Evolutionary conservation across 2,329 filamentous ascomycete genomes (phyloP).

Genomic region (Epicoccum nigrum): DNA sequence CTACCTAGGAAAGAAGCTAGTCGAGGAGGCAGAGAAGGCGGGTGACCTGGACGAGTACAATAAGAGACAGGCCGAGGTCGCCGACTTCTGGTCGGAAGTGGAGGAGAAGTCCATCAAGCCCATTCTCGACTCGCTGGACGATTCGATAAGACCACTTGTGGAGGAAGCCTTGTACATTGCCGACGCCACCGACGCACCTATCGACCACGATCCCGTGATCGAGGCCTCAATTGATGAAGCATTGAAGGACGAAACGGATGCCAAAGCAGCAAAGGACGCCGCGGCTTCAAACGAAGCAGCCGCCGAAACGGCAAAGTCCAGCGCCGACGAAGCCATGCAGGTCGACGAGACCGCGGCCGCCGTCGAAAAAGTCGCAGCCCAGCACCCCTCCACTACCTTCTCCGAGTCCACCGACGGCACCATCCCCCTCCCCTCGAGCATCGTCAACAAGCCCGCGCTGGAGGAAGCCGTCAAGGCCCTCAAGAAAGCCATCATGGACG

Average conservation of each 20-base stretch:
- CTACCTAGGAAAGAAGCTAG: slow-evolving; percentile 81
- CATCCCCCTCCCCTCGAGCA: slow-evolving; percentile 32
- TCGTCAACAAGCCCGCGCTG: slow-evolving; percentile 43
- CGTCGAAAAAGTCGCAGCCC: slow-evolving; percentile 34
- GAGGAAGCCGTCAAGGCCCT: slow-evolving; percentile 60
- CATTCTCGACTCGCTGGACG: slow-evolving; percentile 64
- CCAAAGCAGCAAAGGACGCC: slow-evolving; percentile 9
- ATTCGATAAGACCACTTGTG: slow-evolving; percentile 67
- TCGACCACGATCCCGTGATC: slow-evolving; percentile 41
- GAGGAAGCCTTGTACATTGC: slow-evolving; percentile 63
- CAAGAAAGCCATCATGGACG: slow-evolving; percentile 79
- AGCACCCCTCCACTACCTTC: slow-evolving; percentile 32
- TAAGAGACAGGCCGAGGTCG: slow-evolving; percentile 75
- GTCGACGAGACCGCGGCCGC: slow-evolving; percentile 28
- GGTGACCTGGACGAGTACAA: slow-evolving; percentile 72
- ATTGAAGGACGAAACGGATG: slow-evolving; percentile 13
- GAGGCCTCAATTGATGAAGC: slow-evolving; percentile 36
- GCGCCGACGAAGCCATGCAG: no score
- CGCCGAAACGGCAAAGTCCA: no score
- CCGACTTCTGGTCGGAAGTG: slow-evolving; percentile 79
- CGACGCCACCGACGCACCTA: slow-evolving; percentile 36
- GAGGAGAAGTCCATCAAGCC: slow-evolving; percentile 82
- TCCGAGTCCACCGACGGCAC: slow-evolving; percentile 36
- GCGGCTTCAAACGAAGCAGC: slow-evolving; percentile 9
- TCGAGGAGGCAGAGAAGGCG: slow-evolving; percentile 75